These are phyloP conservation scores for Podospora sp. DNA, from an alignment of 495 filamentous ascomycete species.

Conservation along the genomic window DNA sequence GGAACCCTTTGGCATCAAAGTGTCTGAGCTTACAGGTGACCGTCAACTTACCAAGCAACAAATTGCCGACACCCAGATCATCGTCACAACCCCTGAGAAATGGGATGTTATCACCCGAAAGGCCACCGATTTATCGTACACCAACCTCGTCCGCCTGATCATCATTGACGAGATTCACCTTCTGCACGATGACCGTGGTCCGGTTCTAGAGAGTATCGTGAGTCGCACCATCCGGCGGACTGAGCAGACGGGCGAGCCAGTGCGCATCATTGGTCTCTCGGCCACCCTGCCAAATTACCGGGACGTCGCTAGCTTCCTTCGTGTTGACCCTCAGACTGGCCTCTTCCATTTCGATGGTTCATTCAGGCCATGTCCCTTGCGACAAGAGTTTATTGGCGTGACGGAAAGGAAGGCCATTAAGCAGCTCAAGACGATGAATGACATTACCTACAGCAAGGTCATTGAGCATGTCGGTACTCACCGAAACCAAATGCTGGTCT, in stretches of 20 bases:
- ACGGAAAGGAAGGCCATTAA: conserved; percentile 99
- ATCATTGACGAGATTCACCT: conserved; percentile 99
- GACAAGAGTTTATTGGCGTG: conserved; percentile 96
- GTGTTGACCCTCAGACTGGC: conserved; percentile 81
- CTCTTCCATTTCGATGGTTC: conserved; percentile 97
- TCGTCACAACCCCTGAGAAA: conserved; percentile 98
- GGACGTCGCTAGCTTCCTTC: conserved; percentile 94
- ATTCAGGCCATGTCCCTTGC: conserved; percentile 88
- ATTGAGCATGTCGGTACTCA: conserved; percentile 92
- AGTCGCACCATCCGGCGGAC: conserved; percentile 88
- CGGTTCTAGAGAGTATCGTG: conserved; percentile 95
- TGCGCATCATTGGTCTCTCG: conserved; percentile 88
- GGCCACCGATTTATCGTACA: conserved; percentile 95
- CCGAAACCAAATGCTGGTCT: conserved; percentile 96
- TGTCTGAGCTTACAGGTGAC: conserved; percentile 93
- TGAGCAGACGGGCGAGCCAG: conserved; percentile 89
- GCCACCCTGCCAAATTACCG: conserved; percentile 96
- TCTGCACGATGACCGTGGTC: conserved; percentile 95
- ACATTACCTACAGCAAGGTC: conserved; percentile 96
- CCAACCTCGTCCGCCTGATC: conserved; percentile 89
- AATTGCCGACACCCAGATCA: conserved; percentile 96
- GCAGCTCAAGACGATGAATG: conserved; percentile 99
- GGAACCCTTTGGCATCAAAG: conserved; percentile 86
- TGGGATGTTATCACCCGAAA: conserved; percentile 99
- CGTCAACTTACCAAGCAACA: conserved; percentile 98